Base-by-base conservation (phyloP, 768 basidiomycete species). In the Cystobasidium onofrii region DNA sequence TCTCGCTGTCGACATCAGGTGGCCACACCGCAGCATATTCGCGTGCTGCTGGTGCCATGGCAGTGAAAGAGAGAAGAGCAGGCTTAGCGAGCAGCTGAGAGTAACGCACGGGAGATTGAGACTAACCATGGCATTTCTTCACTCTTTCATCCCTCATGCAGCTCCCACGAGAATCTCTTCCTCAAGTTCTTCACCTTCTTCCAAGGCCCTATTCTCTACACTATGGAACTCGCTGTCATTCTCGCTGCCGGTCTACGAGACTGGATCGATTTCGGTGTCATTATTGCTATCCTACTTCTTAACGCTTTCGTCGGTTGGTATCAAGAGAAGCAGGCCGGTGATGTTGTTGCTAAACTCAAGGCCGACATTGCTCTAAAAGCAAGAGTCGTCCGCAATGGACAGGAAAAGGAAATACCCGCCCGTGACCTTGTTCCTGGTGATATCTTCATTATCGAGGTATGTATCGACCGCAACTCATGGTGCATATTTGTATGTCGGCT, bases 271-370 rank as follows among this genome's bases (percentile, higher is more conserved):
- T 83, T 85, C 72, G 84, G 84, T 74, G 84, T 85, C 60, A 85
- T 84, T 71, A 83, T 29, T 57, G 66, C 23, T 20, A 25, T 34
- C 29, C 23, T 33, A 23, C 34, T 63, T 4, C 73, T 79, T 73
- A 85, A 85, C 79, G 84, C 84, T 36, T 78, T 81, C 44, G 83
- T 84, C 52, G 82, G 83, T 0, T 84, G 84, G 84, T 84, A 83
- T 64, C 84, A 84, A 76, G 84, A 84, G 76, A 84, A 84, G 78
- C 83, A 84, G 78, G 84, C 84, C 7, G 84, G 83, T 29, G 84
- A 84, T 74, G 84, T 85, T 63, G 84, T 85, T 62, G 83, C 82
- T 7, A 80, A 85, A 70, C 83, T 85, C 62, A 84, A 84, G 77
- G 84, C 84, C 15, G 84, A 83, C 46, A 85, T 85, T 66, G 83